phyloP scores from a whole-genome alignment of 768 basidiomycete genomes.

The Leccinum rimulosum region DNA sequence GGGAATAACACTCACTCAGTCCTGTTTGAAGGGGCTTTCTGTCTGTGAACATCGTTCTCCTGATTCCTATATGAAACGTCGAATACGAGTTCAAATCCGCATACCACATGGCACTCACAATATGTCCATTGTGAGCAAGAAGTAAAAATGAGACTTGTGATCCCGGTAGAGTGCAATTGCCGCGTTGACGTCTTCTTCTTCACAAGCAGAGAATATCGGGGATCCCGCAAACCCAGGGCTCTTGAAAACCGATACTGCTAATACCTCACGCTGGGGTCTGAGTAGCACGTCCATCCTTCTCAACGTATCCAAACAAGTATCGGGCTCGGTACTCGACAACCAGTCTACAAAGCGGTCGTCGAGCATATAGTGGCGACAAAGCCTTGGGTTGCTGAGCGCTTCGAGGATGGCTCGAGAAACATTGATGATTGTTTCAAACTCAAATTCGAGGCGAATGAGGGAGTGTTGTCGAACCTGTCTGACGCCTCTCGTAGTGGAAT shows the following conservation, averaged over 20 bases:
- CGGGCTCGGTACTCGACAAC: conserved; percentile 3
- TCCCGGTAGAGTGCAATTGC: conserved; percentile 1
- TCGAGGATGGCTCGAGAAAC: conserved; percentile 7
- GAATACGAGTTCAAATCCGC: neutral
- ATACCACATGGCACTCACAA: neutral
- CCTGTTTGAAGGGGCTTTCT: neutral
- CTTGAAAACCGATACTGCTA: neutral
- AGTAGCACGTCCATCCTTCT: conserved; percentile 1
- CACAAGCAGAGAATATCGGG: too few relatives aligned
- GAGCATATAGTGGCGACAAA: conserved; percentile 1
- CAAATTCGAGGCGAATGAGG: conserved; percentile 2
- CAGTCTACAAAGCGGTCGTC: conserved; percentile 6
- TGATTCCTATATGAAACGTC: conserved; percentile 1
- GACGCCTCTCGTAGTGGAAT: neutral
- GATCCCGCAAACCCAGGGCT: neutral
- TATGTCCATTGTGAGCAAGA: conserved; percentile 9
- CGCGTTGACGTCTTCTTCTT: neutral
- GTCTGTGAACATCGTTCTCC: neutral
- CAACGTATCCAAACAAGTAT: conserved; percentile 3
- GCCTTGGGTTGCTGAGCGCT: neutral
- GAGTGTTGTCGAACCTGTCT: conserved; percentile 6
- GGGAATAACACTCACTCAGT: neutral
- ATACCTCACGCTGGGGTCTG: neutral
- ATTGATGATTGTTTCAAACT: conserved; percentile 8
- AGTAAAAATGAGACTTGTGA: conserved; percentile 8